Percentiles rank a stretch among this genome's conserved stretches.
phyloP scores from a whole-genome alignment of 83 land plant species.

The Thuja plicata region DNA sequence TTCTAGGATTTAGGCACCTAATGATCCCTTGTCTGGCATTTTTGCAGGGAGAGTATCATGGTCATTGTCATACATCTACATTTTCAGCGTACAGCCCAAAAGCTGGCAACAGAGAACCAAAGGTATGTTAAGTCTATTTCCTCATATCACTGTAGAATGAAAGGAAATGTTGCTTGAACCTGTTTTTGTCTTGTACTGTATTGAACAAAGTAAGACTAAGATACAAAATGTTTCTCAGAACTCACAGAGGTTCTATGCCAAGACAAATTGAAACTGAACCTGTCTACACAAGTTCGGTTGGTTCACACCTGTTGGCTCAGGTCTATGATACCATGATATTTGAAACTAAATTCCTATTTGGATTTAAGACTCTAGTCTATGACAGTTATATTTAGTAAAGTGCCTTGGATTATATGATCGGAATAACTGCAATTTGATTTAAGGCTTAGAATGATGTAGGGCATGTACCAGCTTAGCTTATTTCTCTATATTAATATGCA shows the following conservation, averaged over 20 bases:
- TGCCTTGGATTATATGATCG: slow-evolving; percentile 1
- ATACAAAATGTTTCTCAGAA: background rate
- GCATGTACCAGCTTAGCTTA: background rate
- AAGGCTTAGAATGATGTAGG: background rate
- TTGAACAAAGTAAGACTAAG: background rate
- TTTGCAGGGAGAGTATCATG: slow-evolving; percentile 8
- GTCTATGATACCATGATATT: slow-evolving; percentile 3
- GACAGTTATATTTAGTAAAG: background rate
- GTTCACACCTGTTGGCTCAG: background rate
- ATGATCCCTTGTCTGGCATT: background rate
- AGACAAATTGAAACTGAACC: background rate
- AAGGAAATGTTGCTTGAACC: background rate
- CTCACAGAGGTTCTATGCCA: background rate
- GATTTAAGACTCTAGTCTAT: background rate
- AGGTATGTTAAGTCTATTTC: background rate
- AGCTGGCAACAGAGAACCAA: slow-evolving; percentile 9
- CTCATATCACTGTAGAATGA: background rate
- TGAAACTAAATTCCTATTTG: background rate
- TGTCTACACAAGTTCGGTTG: background rate
- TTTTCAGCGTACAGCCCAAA: background rate
- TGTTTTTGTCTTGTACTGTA: background rate
- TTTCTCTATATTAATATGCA: background rate
- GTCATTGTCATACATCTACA: background rate
- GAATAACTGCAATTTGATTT: background rate
- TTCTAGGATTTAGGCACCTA: background rate